Base-by-base conservation (phyloP, 2,329 filamentous ascomycete genomes). In the Paraphoma chrysanthemicola region DNA sequence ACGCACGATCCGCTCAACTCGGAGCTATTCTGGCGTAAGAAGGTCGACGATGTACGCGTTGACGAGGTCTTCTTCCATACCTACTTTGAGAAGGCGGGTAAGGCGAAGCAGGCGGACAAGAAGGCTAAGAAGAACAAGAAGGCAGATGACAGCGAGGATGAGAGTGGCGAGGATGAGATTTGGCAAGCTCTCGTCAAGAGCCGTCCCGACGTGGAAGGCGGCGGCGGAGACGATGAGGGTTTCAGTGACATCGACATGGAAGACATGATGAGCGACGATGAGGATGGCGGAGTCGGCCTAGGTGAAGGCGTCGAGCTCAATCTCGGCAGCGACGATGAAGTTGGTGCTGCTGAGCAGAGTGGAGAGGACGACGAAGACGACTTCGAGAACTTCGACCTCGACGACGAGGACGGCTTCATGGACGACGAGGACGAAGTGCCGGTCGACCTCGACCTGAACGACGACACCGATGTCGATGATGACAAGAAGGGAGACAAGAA, bases 21-120 rank as follows among this genome's bases (percentile, higher is more conserved):
- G 1, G 90, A 96, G 60, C 82, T 87, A 3, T 99, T 99, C 83
- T 97, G 93, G 92, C 89, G 89, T 70, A 92, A 92, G 85, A 93
- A 92, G 80, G 83, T 86, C n/a, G 89, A 92, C 62, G 89, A 98
- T 51, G 90, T 99, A 44, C 88, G 90, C 3, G 92, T 88, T 0
- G 93, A 99, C 64, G 95, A 99, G 73, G 91, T 93, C 39, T 99
- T 99, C 86, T 99, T 99, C 86, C 95, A 99, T 77, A 89, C 92
- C 64, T 99, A 99, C 85, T 99, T 99, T 79, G 89, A 87, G 54
- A 85, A 89, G 72, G 79, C 81, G 10, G 85, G 82, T 47, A 83
- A 82, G 62, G 79, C 82, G 65, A 83, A 84, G 69, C 75, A 75
- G 59, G 84, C 82, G 68, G 83, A 83, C 67, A 85, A 85, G 78